A percentile compares a stretch with the other conserved stretches of the same genome.
These are phyloP conservation scores for Periglandula ipomoeae DNA, from an alignment of 2,329 filamentous ascomycete species.

Conservation along the genomic window DNA sequence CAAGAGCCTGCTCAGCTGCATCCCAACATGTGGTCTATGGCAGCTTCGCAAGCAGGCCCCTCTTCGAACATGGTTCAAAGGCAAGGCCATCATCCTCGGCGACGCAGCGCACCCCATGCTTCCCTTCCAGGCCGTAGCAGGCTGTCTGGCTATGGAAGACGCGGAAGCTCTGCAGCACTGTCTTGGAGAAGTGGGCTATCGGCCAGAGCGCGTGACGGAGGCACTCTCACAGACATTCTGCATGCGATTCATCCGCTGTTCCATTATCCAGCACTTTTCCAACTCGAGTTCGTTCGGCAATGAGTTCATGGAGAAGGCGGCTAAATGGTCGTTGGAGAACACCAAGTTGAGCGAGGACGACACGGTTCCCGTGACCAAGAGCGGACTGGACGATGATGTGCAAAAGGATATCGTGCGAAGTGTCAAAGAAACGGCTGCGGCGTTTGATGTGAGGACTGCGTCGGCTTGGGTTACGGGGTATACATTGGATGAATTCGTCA, in stretches of 20 bases:
- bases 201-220: background rate
- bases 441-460: background rate
- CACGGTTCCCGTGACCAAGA: background rate
- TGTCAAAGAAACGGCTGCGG: background rate
- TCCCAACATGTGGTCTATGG: background rate
- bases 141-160: slow-evolving; percentile 3
- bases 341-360: background rate
- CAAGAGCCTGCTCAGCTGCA: background rate
- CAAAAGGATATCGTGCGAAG: background rate
- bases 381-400: background rate
- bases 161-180: slow-evolving; percentile 1
- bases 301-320: slow-evolving; percentile 3
- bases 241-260: background rate
- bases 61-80: background rate
- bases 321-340: background rate
- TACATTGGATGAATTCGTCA: background rate
- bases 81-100: slow-evolving; percentile 3
- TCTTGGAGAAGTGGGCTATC: background rate
- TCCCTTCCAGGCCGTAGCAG: background rate
- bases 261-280: background rate
- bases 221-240: background rate
- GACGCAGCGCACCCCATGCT: slow-evolving; percentile 4
- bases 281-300: slow-evolving; percentile 2
- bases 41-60: slow-evolving; percentile 2
- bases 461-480: background rate